Base-by-base conservation (phyloP, 2,329 filamentous ascomycete species). In the Aspergillus sp. region DNA sequence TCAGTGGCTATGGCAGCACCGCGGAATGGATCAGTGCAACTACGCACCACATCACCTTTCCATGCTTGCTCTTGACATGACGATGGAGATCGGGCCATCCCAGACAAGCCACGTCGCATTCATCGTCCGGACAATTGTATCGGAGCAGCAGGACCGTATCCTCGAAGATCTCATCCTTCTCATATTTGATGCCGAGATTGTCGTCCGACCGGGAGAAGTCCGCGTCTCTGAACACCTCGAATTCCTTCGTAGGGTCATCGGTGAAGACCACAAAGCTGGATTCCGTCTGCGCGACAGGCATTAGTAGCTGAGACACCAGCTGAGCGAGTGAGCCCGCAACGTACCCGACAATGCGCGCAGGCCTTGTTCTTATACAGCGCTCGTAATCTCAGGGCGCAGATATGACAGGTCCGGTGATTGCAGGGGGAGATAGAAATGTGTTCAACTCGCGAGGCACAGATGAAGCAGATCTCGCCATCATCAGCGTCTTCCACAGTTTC, bases 361-460 rank as follows among this genome's bases (percentile, higher is more conserved):
- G 88, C 83, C 60, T 93, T 93, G 39, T 80, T 93, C 68, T 95
- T 96, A 64, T 96, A 98, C 27, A 98, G 67, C 1, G 89, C 91
- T 48, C 91, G 76, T 75, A 96, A 76, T 38, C 91, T 76, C 47
- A 98, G 66, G 7, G 86, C 81, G 60, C 91, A 98, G 44, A 96
- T 94, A 63, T 98, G 91, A 57, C 91, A 98, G 30, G 89, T 95
- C 36, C 84, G 75, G 63, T 98, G 91, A 60, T 95, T 96, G 64
- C 91, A 98, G 13, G 91, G 89, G 19, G 88, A 79, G 43, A 98
- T 78, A 7, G 88, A 82, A 48, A 85, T 79, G 65, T 96, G 86
- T 30, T 82, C 77, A 29, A 98, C 80, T 2, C 80, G 76, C 44
- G 88, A 94, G 35, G 91, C 89, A 62, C 91, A 98, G 53, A 98